These are phyloP conservation scores for Podila epicladia DNA, from an alignment of 192 early-diverging fungal genomes.

Conservation along the genomic window DNA sequence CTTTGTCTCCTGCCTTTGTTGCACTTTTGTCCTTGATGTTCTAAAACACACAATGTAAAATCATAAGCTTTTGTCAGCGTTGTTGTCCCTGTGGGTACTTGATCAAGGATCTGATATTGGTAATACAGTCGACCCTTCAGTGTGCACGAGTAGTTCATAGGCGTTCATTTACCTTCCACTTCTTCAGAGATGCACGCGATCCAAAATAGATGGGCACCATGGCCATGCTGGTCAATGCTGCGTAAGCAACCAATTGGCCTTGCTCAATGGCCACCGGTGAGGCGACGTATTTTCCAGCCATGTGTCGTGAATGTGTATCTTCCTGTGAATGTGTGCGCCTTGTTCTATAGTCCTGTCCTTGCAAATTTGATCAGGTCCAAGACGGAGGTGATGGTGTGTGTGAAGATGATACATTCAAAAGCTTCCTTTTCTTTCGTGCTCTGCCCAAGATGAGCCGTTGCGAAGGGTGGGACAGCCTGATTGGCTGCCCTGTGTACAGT, in stretches of 20 bases:
- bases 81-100: neutral
- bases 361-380: too few relatives aligned
- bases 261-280: constrained; percentile 25
- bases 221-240: constrained; percentile 83
- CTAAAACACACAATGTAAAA: neutral
- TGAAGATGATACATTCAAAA: too few relatives aligned
- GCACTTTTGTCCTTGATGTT: constrained; percentile 51
- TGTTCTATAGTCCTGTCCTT: too few relatives aligned
- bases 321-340: too few relatives aligned
- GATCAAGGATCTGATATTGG: neutral
- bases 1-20: constrained; percentile 49
- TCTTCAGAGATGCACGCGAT: constrained; percentile 73
- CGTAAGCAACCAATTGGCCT: constrained; percentile 81
- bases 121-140: neutral
- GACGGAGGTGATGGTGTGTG: too few relatives aligned
- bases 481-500: too few relatives aligned
- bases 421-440: too few relatives aligned
- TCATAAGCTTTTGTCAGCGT: neutral
- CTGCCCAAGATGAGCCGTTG: too few relatives aligned
- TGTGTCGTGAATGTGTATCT: neutral
- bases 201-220: constrained; percentile 87
- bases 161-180: constrained; percentile 55
- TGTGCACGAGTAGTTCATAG: neutral
- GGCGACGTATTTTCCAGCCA: constrained; percentile 8
- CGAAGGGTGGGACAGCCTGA: too few relatives aligned